Percentiles rank a stretch among this genome's conserved stretches.
Evolutionary conservation across 73 alveolate genomes (phyloP).

Genomic region (Paramecium sonneborni): DNA sequence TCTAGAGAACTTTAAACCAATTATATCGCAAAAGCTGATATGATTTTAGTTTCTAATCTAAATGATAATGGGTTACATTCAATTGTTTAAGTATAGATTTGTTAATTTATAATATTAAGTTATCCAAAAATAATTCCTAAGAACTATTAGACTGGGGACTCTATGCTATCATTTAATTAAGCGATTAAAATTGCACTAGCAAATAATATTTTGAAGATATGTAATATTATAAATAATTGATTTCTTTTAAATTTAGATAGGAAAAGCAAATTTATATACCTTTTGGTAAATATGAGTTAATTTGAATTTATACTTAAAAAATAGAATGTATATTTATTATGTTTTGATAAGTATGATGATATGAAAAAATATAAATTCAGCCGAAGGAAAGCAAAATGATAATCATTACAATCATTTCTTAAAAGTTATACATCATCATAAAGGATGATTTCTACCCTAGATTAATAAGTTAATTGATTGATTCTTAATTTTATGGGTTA

Average conservation of each 20-base stretch:
- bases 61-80: neutral
- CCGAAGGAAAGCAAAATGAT: conserved; percentile 4
- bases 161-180: neutral
- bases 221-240: neutral
- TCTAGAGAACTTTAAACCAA: neutral
- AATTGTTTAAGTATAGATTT: neutral
- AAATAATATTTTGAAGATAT: neutral
- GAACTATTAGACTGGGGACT: neutral
- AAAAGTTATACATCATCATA: neutral
- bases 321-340: neutral
- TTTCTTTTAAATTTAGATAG: neutral
- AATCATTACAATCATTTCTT: neutral
- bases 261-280: neutral
- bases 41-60: neutral
- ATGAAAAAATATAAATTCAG: neutral
- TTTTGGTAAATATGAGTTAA: neutral
- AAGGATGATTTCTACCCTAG: neutral
- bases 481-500: neutral
- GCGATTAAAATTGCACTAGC: neutral
- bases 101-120: neutral
- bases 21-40: neutral
- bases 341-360: neutral
- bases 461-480: neutral
- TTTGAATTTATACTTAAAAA: neutral
- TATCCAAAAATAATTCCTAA: neutral